Conservation (phyloP, 805 yeast genomes). For the Ogataea paradorogensis region DNA sequence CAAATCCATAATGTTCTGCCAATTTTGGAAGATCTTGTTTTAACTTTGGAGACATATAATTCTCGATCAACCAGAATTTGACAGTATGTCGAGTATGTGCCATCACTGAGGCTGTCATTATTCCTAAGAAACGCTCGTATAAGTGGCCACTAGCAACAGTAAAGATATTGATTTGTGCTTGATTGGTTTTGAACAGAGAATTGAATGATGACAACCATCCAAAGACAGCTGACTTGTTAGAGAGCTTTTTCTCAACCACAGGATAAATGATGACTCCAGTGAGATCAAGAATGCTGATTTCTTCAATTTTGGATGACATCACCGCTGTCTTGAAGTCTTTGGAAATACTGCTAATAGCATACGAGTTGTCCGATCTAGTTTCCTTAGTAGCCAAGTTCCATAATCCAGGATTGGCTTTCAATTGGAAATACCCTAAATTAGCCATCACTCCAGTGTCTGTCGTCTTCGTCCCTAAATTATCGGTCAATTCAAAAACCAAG, state of each 20-base stretch:
- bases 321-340: not conserved
- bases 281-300: constrained; percentile 3
- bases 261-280: constrained; percentile 47
- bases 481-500: constrained; percentile 42
- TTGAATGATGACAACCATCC: not conserved
- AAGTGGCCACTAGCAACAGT: constrained; percentile 79
- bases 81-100: constrained; percentile 60
- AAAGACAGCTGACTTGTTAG: not conserved
- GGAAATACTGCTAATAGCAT: not conserved
- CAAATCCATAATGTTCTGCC: constrained; percentile 57
- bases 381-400: constrained; percentile 53
- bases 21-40: constrained; percentile 56
- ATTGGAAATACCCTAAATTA: constrained; percentile 79
- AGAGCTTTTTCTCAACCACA: constrained; percentile 32
- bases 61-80: constrained; percentile 85
- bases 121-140: constrained; percentile 69
- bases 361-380: not conserved
- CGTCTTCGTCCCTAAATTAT: constrained; percentile 18
- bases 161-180: constrained; percentile 74
- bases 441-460: constrained; percentile 73
- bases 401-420: constrained; percentile 68
- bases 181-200: constrained; percentile 19
- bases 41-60: constrained; percentile 71
- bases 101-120: constrained; percentile 81
- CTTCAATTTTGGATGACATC: not conserved